phyloP scores from a whole-genome alignment of 2,329 filamentous ascomycete genomes.

The Fusarium scirpi region DNA sequence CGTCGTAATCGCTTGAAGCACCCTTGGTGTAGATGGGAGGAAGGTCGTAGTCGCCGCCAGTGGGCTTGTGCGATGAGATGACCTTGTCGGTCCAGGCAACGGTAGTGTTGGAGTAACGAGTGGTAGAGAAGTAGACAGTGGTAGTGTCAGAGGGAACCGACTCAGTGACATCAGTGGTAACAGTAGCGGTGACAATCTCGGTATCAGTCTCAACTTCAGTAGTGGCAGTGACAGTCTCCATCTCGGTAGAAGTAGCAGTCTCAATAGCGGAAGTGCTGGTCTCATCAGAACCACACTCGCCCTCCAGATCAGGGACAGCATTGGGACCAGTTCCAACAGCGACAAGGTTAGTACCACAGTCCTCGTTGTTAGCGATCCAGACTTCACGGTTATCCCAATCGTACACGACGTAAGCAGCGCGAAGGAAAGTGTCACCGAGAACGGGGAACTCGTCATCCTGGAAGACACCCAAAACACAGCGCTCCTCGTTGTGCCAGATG shows the following conservation, averaged over 20 bases:
- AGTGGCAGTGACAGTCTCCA: too few species aligned
- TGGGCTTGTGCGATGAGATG: background rate
- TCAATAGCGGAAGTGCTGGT: conserved; percentile 24
- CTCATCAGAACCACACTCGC: conserved; percentile 47
- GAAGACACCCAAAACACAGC: conserved; percentile 61
- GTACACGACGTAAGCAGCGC: conserved; percentile 59
- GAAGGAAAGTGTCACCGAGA: conserved; percentile 60
- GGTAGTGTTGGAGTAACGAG: conserved; percentile 32
- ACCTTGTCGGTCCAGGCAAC: conserved; percentile 15
- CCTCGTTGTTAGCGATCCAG: conserved; percentile 53
- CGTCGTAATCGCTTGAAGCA: background rate
- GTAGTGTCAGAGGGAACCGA: conserved; percentile 15
- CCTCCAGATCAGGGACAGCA: conserved; percentile 50
- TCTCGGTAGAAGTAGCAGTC: conserved; percentile 27
- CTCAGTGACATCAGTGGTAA: background rate
- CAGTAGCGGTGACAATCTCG: conserved; percentile 7
- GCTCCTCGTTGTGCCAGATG: conserved; percentile 53
- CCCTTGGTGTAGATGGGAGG: background rate
- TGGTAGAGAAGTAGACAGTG: conserved; percentile 31
- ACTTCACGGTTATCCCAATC: conserved; percentile 57
- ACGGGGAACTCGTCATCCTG: conserved; percentile 55
- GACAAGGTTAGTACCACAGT: conserved; percentile 55
- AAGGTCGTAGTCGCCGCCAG: background rate
- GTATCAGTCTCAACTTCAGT: conserved; percentile 9
- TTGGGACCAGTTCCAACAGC: conserved; percentile 56